phyloP scores from a whole-genome alignment of 192 early-diverging fungal genomes.

The Coemansia sp. region DNA sequence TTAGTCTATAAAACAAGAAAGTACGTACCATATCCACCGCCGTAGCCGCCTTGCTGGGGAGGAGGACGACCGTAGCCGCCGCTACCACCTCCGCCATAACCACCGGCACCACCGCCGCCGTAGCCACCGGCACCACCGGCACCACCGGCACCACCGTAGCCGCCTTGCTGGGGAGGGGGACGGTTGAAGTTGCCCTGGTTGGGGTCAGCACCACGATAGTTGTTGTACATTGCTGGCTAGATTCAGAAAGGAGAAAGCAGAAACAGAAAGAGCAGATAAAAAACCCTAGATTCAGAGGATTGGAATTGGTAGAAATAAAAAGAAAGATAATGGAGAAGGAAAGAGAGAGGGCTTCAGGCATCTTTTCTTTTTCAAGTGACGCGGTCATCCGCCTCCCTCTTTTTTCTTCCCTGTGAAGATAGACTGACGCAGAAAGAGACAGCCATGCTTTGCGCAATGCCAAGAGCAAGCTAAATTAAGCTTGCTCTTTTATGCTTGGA shows the following conservation, averaged over 20 bases:
- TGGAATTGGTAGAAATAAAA: background rate
- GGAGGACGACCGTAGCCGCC: conserved; percentile 8
- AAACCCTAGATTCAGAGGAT: conserved; percentile 11
- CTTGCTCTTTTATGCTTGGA: no score
- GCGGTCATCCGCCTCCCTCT: background rate
- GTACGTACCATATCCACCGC: conserved; percentile 22
- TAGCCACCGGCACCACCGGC: no score
- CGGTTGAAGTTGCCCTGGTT: conserved; percentile 10
- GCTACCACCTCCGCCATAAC: conserved; percentile 14
- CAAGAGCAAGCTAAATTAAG: no score
- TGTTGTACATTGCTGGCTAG: conserved; percentile 24
- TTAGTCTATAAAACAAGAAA: background rate
- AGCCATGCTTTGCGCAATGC: no score
- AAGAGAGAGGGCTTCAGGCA: background rate
- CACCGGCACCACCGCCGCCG: conserved; percentile 12
- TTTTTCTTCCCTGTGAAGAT: background rate
- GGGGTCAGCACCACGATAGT: conserved; percentile 23
- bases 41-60: conserved; percentile 8
- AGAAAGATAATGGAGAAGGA: background rate
- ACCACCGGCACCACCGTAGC: conserved; percentile 15
- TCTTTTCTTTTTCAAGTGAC: background rate
- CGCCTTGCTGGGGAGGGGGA: conserved; percentile 7
- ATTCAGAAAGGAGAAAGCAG: conserved; percentile 1
- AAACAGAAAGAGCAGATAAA: conserved; percentile 9
- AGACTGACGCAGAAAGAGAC: no score